These are phyloP conservation scores for Laburnicola sp. DNA, from an alignment of 2,329 filamentous ascomycete species.

Conservation along the genomic window DNA sequence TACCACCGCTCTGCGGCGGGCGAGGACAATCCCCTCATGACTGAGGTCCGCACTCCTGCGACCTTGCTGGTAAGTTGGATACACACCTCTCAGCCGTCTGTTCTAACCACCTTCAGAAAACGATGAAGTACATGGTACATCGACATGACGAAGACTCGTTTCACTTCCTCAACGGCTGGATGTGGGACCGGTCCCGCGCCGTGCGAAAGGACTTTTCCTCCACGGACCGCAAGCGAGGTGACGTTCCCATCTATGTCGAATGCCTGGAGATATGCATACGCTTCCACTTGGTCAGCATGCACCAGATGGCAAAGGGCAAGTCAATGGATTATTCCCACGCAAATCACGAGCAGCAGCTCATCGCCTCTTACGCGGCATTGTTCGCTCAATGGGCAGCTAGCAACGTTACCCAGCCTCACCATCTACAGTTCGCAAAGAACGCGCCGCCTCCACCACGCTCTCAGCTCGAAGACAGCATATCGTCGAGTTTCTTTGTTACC, in stretches of 20 bases:
- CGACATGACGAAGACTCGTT: conserved; percentile 56
- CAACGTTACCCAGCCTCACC: conserved; percentile 50
- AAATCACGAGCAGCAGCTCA: conserved; percentile 67
- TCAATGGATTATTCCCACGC: conserved; percentile 52
- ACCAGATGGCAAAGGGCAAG: conserved; percentile 54
- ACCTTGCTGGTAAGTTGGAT: conserved; percentile 44
- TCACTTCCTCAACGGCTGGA: conserved; percentile 60
- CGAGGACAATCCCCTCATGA: conserved; percentile 64
- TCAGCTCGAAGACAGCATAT: neutral
- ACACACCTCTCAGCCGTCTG: conserved; percentile 4
- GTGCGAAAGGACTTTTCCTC: conserved; percentile 68
- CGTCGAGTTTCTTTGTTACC: conserved; percentile 66
- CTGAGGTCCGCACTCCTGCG: conserved; percentile 62
- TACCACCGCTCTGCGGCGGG: conserved; percentile 66
- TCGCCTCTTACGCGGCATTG: conserved; percentile 63
- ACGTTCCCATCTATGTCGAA: conserved; percentile 60
- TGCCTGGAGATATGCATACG: conserved; percentile 66
- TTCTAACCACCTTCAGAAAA: conserved; percentile 35
- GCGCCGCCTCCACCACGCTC: neutral
- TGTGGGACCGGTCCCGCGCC: conserved; percentile 67
- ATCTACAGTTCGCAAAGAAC: conserved; percentile 47
- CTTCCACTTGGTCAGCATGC: conserved; percentile 65
- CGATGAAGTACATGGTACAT: conserved; percentile 50
- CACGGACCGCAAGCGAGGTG: conserved; percentile 58
- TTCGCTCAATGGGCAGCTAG: conserved; percentile 53